Evolutionary conservation across 257 asterid species (phyloP).

Genomic region (Fraxinus excelsior): DNA sequence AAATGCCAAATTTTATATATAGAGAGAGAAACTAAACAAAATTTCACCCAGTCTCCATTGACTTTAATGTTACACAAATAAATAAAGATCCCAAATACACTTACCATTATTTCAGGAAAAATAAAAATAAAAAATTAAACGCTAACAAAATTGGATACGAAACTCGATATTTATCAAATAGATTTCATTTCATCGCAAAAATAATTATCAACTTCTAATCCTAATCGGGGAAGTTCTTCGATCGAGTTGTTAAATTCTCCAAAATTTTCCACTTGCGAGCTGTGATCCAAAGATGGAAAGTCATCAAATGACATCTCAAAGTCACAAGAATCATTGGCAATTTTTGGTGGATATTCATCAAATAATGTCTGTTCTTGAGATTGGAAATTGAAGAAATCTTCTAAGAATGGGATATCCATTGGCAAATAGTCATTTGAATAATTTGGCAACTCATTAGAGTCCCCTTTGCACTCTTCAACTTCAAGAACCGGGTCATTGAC

Average conservation of each 20-base stretch:
- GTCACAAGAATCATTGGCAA: conserved; percentile 25
- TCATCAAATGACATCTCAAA: conserved; percentile 28
- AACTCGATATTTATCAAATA: not conserved
- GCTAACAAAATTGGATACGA: conserved; percentile 61
- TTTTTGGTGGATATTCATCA: conserved; percentile 22
- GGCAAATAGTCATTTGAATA: conserved; percentile 57
- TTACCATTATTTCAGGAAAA: not conserved
- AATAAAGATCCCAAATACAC: conserved; percentile 17
- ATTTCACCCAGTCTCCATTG: not conserved
- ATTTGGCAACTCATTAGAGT: conserved; percentile 41
- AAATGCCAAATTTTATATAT: not conserved
- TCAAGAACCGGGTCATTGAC: conserved; percentile 1
- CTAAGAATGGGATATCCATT: conserved; percentile 56
- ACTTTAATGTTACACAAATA: conserved; percentile 19
- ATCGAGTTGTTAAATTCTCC: conserved; percentile 40
- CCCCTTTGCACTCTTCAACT: conserved; percentile 55
- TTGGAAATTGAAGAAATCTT: conserved; percentile 55
- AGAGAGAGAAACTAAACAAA: not conserved
- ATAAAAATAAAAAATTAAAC: not conserved
- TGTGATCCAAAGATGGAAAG: conserved; percentile 20
- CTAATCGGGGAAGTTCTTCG: conserved; percentile 35
- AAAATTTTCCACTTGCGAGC: conserved; percentile 9
- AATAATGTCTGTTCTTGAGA: conserved; percentile 38
- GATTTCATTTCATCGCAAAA: conserved; percentile 43
- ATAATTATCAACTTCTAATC: conserved; percentile 51